Evolutionary conservation across 2,329 filamentous ascomycete species (phyloP).

Genomic region (Aureobasidium sp.): DNA sequence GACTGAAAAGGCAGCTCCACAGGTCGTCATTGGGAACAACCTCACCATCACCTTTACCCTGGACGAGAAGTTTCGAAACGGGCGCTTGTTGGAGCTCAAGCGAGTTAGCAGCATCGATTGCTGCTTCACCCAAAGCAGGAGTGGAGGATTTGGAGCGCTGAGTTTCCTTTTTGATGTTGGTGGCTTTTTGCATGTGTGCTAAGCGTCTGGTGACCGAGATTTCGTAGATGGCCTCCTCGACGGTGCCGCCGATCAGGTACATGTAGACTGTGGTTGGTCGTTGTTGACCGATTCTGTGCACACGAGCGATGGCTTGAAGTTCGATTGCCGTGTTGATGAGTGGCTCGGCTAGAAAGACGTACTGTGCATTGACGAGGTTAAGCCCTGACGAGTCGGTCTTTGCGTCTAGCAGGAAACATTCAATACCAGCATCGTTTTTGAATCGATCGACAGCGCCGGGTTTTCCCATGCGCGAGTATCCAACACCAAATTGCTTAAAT

Average conservation of each 20-base stretch:
- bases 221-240: constrained; percentile 87
- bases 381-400: constrained; percentile 82
- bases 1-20: constrained; percentile 83
- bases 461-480: constrained; percentile 62
- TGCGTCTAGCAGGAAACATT: constrained; percentile 85
- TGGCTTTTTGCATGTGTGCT: constrained; percentile 56
- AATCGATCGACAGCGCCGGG: constrained; percentile 66
- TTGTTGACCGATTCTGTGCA: constrained; percentile 88
- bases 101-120: constrained; percentile 77
- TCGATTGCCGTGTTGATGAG: constrained; percentile 90
- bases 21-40: constrained; percentile 70
- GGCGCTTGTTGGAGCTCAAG: constrained; percentile 70
- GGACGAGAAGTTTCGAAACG: constrained; percentile 63
- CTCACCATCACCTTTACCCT: constrained; percentile 67
- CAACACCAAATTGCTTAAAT: constrained; percentile 65
- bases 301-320: constrained; percentile 87
- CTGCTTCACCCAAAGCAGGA: constrained; percentile 46
- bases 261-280: constrained; percentile 90
- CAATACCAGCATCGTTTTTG: constrained; percentile 62
- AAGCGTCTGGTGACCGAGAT: constrained; percentile 73
- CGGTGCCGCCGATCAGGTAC: constrained; percentile 83
- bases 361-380: constrained; percentile 85
- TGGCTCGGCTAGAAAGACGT: constrained; percentile 92
- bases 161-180: constrained; percentile 18
- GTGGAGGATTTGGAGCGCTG: constrained; percentile 23